Evolutionary conservation across 306 rosid genomes (phyloP).

Genomic region (Malus sieversii): DNA sequence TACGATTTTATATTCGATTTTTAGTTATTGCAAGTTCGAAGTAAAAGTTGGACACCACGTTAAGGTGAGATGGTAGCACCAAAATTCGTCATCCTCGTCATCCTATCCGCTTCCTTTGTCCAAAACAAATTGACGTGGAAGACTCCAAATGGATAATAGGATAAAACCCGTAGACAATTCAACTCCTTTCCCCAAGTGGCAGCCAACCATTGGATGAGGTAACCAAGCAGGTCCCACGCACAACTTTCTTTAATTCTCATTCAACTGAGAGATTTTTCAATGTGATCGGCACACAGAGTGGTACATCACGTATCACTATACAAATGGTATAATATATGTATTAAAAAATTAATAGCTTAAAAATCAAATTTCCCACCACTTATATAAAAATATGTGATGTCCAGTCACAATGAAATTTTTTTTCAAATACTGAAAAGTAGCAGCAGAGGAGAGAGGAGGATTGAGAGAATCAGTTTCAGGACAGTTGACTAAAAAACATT

Average conservation of each 20-base stretch:
- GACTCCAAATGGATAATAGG: not conserved
- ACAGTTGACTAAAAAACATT: not conserved
- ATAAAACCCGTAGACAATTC: not conserved
- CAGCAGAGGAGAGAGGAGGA: not conserved
- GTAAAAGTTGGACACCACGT: no score
- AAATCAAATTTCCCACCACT: no score
- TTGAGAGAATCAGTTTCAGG: not conserved
- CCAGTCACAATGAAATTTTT: no score
- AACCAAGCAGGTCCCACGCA: no score
- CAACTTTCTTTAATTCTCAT: not conserved
- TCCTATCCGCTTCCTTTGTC: not conserved
- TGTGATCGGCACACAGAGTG: no score
- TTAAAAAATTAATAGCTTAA: no score
- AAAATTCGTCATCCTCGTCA: no score
- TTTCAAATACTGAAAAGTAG: not conserved
- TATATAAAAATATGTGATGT: no score
- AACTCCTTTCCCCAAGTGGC: not conserved
- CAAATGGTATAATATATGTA: fast-evolving
- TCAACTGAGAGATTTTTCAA: not conserved
- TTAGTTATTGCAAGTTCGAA: no score
- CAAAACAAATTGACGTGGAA: not conserved
- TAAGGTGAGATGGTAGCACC: no score
- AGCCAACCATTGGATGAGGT: not conserved
- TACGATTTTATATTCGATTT: no score
- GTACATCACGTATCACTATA: fast-evolving